Evolutionary conservation across 345 rosid species (phyloP).

Genomic region (Carallia brachiata): DNA sequence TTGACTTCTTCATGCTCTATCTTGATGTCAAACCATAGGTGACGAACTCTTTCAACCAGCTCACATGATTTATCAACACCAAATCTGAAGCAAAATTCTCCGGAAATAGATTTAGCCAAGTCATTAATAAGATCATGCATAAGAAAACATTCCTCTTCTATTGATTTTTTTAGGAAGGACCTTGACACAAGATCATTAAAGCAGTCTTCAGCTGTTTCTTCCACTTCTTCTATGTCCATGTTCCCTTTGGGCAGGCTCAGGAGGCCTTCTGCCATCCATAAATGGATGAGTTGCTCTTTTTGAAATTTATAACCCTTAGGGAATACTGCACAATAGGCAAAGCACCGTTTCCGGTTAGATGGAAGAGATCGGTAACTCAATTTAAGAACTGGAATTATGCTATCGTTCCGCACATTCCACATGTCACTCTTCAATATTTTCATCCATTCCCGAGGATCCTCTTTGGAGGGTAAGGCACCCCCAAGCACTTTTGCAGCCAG

Average conservation of each 20-base stretch:
- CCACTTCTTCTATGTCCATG: conserved; percentile 8
- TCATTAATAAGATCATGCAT: conserved; percentile 42
- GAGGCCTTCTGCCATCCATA: conserved; percentile 31
- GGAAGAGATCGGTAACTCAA: conserved; percentile 10
- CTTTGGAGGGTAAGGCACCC: conserved; percentile 1
- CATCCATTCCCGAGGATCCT: background rate
- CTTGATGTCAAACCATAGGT: background rate
- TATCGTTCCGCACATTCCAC: conserved; percentile 16
- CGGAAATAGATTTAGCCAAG: conserved; percentile 19
- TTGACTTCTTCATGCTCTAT: no score
- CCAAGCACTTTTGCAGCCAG: conserved; percentile 18
- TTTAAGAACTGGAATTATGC: conserved; percentile 5
- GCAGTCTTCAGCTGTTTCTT: conserved; percentile 8
- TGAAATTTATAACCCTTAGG: conserved; percentile 6
- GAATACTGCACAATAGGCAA: conserved; percentile 22
- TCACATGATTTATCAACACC: conserved; percentile 9
- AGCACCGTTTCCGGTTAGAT: conserved; percentile 8
- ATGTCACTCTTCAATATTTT: conserved; percentile 28
- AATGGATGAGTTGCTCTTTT: background rate
- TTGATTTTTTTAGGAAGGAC: conserved; percentile 32
- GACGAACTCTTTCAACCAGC: conserved; percentile 9
- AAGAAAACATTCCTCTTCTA: background rate
- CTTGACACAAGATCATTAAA: conserved; percentile 21
- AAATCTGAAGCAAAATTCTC: conserved; percentile 12
- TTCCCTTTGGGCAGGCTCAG: background rate